Conservation (phyloP, 129 eudicot species). For the Artemisia argyi region DNA sequence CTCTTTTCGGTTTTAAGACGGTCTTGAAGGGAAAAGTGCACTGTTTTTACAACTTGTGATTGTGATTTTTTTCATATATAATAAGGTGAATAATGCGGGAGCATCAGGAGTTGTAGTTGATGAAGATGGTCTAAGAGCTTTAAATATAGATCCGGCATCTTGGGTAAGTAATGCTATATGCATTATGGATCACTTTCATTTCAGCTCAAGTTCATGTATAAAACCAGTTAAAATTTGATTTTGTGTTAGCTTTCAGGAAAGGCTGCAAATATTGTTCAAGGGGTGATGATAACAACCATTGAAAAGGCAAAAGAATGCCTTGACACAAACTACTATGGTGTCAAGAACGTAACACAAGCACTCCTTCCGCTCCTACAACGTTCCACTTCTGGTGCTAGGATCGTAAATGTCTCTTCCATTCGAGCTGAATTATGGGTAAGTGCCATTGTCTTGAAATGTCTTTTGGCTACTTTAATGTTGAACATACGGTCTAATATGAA, state of each 20-base stretch:
- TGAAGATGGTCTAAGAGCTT: conserved; percentile 66
- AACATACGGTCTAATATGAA: neutral
- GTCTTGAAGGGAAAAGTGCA: neutral
- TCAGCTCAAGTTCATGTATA: neutral
- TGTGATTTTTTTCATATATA: neutral
- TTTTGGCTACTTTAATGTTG: neutral
- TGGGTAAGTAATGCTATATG: conserved; percentile 47
- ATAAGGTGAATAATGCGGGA: conserved; percentile 89
- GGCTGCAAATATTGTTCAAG: conserved; percentile 56
- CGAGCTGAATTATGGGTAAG: conserved; percentile 65
- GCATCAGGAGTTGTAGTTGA: conserved; percentile 75
- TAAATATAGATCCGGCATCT: conserved; percentile 60
- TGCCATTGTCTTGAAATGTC: neutral
- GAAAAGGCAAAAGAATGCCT: conserved; percentile 68
- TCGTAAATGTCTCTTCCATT: conserved; percentile 76
- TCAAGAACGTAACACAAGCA: conserved; percentile 65
- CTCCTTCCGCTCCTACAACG: conserved; percentile 73
- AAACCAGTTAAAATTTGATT: neutral
- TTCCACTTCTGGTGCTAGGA: conserved; percentile 67
- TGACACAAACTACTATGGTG: conserved; percentile 75
- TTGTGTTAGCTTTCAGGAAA: conserved; percentile 61
- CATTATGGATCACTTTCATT: neutral
- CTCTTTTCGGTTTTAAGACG: conserved; percentile 6
- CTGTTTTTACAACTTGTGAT: neutral
- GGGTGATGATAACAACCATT: conserved; percentile 57